Conservation (phyloP, 768 basidiomycete species). For the Kockovaella imperatae region DNA sequence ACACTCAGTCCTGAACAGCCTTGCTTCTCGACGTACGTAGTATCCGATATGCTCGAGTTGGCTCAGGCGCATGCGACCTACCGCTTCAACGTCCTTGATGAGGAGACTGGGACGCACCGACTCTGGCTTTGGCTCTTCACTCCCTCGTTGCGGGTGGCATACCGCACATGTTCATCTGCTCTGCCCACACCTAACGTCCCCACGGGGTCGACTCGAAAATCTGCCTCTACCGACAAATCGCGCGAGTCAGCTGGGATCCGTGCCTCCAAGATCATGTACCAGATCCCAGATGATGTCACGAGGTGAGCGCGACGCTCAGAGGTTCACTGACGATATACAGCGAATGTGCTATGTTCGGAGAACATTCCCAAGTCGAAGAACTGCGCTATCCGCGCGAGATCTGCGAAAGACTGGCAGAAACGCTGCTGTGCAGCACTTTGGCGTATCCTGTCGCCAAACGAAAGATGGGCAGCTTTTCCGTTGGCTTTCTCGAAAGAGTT, state of each 20-base stretch:
- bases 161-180: slow-evolving; percentile 54
- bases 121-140: slow-evolving; percentile 95
- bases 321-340: slow-evolving; percentile 38
- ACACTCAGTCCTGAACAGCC: slow-evolving; percentile 49
- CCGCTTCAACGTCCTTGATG: slow-evolving; percentile 78
- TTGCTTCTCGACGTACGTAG: slow-evolving; percentile 78
- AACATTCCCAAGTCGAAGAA: slow-evolving; percentile 81
- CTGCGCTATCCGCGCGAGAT: slow-evolving; percentile 72
- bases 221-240: not conserved
- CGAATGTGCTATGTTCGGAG: slow-evolving; percentile 69
- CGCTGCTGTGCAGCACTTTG: slow-evolving; percentile 64
- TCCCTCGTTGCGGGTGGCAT: slow-evolving; percentile 72
- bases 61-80: slow-evolving; percentile 88
- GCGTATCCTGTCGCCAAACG: slow-evolving; percentile 36
- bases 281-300: slow-evolving; percentile 46
- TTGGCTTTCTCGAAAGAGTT: slow-evolving; percentile 42
- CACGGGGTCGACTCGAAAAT: slow-evolving; percentile 48
- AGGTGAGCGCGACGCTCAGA: not conserved
- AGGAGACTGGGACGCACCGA: slow-evolving; percentile 70
- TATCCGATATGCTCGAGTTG: slow-evolving; percentile 84
- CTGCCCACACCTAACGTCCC: slow-evolving; percentile 58
- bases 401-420: slow-evolving; percentile 60
- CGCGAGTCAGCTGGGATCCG: slow-evolving; percentile 1
- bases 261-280: slow-evolving; percentile 74
- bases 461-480: slow-evolving; percentile 36